Evolutionary conservation across 2,329 filamentous ascomycete genomes (phyloP).

Genomic region (Raffaelea arxii): DNA sequence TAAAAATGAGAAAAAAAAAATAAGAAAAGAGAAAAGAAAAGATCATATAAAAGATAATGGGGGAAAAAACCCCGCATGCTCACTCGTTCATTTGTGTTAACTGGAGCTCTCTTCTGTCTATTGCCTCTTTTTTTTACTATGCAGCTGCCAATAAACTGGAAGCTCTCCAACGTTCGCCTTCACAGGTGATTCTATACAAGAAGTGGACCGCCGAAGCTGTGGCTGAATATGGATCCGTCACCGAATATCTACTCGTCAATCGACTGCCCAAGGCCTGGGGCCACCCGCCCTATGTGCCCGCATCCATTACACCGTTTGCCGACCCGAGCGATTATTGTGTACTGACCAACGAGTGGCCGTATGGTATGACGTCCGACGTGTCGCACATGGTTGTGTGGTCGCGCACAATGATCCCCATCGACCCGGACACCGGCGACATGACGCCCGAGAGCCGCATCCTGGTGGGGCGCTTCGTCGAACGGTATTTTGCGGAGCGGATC

Average conservation of each 20-base stretch:
- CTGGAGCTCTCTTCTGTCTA: no score
- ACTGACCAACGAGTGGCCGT: slow-evolving; percentile 88
- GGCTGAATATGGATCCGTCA: slow-evolving; percentile 66
- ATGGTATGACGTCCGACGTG: slow-evolving; percentile 57
- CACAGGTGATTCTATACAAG: slow-evolving; percentile 70
- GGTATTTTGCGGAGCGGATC: slow-evolving; percentile 55
- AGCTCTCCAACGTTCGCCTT: slow-evolving; percentile 68
- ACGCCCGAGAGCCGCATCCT: slow-evolving; percentile 52
- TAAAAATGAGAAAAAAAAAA: not conserved
- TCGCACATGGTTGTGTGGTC: slow-evolving; percentile 90
- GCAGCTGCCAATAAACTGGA: slow-evolving; percentile 49
- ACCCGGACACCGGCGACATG: slow-evolving; percentile 61
- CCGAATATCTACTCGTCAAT: slow-evolving; percentile 65
- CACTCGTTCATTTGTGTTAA: no score
- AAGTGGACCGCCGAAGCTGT: slow-evolving; percentile 64
- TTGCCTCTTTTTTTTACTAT: not conserved
- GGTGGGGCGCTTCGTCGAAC: slow-evolving; percentile 61
- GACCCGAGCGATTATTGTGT: slow-evolving; percentile 55
- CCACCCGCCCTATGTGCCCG: slow-evolving; percentile 42
- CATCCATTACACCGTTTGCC: slow-evolving; percentile 40
- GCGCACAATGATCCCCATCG: slow-evolving; percentile 68
- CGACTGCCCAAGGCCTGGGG: slow-evolving; percentile 61
- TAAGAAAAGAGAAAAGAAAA: no score
- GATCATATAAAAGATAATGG: no score
- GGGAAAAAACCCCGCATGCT: no score